phyloP scores from a whole-genome alignment of 2,329 filamentous ascomycete species.

The Chaetothyriales sp. region DNA sequence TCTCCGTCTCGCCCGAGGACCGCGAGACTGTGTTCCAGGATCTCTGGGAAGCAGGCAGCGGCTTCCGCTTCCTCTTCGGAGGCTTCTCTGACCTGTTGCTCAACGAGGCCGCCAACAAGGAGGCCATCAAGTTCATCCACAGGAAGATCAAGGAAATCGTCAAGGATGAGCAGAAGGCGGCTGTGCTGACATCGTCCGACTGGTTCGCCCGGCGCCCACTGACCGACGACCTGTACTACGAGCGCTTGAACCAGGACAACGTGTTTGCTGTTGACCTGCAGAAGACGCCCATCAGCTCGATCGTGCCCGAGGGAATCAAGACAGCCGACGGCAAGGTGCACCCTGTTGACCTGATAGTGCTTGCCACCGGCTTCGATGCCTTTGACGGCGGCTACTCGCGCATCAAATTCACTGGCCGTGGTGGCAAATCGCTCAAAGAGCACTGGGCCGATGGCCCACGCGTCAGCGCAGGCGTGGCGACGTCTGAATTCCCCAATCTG shows the following conservation, averaged over 20 bases:
- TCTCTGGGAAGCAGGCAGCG: constrained; percentile 34
- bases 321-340: constrained; percentile 24
- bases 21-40: constrained; percentile 33
- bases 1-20: constrained; percentile 3
- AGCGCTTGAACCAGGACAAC: constrained; percentile 32
- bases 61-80: constrained; percentile 38
- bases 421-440: constrained; percentile 23
- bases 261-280: constrained; percentile 33
- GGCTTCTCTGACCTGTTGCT: constrained; percentile 37
- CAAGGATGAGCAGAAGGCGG: constrained; percentile 33
- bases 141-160: constrained; percentile 38
- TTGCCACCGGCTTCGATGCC: constrained; percentile 31
- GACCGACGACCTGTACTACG: constrained; percentile 37
- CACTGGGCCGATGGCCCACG: constrained; percentile 23
- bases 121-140: constrained; percentile 40
- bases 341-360: constrained; percentile 26
- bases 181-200: constrained; percentile 39
- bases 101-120: constrained; percentile 33
- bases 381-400: constrained; percentile 27
- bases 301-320: constrained; percentile 26
- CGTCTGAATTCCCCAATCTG: constrained; percentile 32
- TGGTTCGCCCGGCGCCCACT: constrained; percentile 40
- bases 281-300: constrained; percentile 25
- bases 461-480: constrained; percentile 28
- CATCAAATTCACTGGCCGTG: constrained; percentile 25